Conservation (phyloP, 257 asterid genomes). For the Solanum ahanhuiri region DNA sequence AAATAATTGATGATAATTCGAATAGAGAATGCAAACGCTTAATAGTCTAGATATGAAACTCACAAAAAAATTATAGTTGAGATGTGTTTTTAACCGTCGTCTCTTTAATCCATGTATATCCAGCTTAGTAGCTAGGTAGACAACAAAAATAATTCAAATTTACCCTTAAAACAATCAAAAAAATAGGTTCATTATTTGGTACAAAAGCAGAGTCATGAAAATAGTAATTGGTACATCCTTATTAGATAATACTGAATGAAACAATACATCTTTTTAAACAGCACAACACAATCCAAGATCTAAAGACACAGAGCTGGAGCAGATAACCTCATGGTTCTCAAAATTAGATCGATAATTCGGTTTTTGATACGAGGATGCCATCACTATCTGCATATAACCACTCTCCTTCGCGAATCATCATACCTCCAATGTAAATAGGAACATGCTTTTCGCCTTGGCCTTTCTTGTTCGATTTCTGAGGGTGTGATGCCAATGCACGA, state of each 20-base stretch:
- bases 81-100: background rate
- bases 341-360: slow-evolving; percentile 48
- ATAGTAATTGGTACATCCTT: background rate
- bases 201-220: background rate
- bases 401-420: slow-evolving; percentile 55
- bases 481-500: slow-evolving; percentile 75
- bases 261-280: background rate
- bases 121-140: background rate
- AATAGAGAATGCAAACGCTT: background rate
- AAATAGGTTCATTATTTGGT: background rate
- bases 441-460: slow-evolving; percentile 52
- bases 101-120: background rate
- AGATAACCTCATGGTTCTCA: background rate
- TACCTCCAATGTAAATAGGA: slow-evolving; percentile 47
- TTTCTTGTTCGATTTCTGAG: slow-evolving; percentile 60
- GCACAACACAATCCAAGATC: background rate
- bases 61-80: background rate
- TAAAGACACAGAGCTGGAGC: background rate
- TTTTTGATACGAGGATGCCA: slow-evolving; percentile 66
- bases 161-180: background rate
- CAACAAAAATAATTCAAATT: background rate
- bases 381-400: slow-evolving; percentile 92
- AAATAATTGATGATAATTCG: background rate
- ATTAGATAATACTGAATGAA: background rate
- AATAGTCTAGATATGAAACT: background rate